Evolutionary conservation across 805 yeast species (phyloP).

Genomic region (Ogataea philodendri): DNA sequence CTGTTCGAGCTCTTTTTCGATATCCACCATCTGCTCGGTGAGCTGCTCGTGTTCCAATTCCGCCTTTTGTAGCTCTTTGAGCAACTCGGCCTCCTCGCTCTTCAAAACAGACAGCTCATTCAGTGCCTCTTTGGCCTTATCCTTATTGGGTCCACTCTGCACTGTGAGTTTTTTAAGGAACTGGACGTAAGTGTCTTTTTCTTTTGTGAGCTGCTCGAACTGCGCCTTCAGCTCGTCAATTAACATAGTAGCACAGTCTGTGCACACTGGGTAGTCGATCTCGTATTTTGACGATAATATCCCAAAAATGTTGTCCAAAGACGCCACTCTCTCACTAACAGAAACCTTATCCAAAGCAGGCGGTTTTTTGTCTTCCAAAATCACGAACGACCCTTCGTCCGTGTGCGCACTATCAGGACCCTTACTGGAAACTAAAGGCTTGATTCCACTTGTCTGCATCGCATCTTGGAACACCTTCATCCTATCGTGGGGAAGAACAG

Average conservation of each 20-base stretch:
- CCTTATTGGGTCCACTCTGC: slow-evolving; percentile 44
- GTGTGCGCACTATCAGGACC: slow-evolving; percentile 11
- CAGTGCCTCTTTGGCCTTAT: slow-evolving; percentile 45
- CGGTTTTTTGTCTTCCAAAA: slow-evolving; percentile 20
- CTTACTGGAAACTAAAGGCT: slow-evolving; percentile 23
- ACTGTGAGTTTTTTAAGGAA: slow-evolving; percentile 68
- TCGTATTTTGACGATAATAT: slow-evolving; percentile 74
- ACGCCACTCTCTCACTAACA: slow-evolving; percentile 39
- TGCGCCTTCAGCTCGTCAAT: slow-evolving; percentile 62
- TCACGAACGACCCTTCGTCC: slow-evolving; percentile 33
- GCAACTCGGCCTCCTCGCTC: slow-evolving; percentile 36
- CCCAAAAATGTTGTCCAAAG: slow-evolving; percentile 65
- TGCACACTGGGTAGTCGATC: slow-evolving; percentile 83
- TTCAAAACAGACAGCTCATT: slow-evolving; percentile 47
- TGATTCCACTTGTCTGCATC: slow-evolving; percentile 19
- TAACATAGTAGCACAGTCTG: slow-evolving; percentile 73
- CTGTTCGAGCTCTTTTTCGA: slow-evolving; percentile 39
- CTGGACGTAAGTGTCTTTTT: slow-evolving; percentile 72
- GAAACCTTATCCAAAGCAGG: slow-evolving; percentile 26
- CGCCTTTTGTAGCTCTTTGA: slow-evolving; percentile 39
- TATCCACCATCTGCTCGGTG: slow-evolving; percentile 45
- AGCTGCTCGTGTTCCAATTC: slow-evolving; percentile 45
- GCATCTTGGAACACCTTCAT: slow-evolving; percentile 38
- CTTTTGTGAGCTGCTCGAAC: slow-evolving; percentile 70
- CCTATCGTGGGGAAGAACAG: slow-evolving; percentile 39